Evolutionary conservation across 129 eudicot genomes (phyloP), one percentile per base, ranked within the genome.

Genomic region (Flaveria linearis): DNA sequence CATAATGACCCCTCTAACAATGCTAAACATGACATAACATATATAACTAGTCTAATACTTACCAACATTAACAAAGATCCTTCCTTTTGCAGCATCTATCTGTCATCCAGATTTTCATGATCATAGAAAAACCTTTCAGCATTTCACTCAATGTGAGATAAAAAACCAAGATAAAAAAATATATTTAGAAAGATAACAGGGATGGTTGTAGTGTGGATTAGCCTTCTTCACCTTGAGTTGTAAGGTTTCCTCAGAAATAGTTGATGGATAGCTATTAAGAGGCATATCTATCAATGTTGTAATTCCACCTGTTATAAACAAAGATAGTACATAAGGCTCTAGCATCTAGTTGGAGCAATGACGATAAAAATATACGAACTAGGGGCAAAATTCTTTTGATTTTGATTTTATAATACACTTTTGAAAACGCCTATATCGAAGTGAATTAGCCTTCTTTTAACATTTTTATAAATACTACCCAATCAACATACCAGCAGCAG

Each of bases 281-380:
- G 99, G 99, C 99, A 95, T 95, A 82, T 95, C 99, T 75, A 95
- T 78, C 82, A 95, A 79, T 73, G 99, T 95, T 39, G 99, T 95
- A 79, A 95, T 75, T 30, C 99, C 99, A 72, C 99, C 99, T 95
- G 85, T 84, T 15, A 69, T 18, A 22, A 69, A 51, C 68, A 68
- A 45, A 76, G 43, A 62, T 42, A 20, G 28, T 15, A 68, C 30
- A 17, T 56, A 77, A 69, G 69, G 50, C 49, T 25, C 71, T 11
- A 7, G 5, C 36, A 5, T 20, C 30, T 36, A 5, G 41, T 36
- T 36, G 41, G 41, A 5, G 14, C 66, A 47, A 22, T 14, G 28
- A 4, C 52, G 7, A 25, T 2, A 72, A 4, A 23, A 9, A 26
- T 12, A 58, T 51, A 28, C 2, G n/a, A 23, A 23, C 55, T 56